These are phyloP conservation scores for Amphibolis antarctica DNA, from an alignment of 106 monocot species.

Conservation along the genomic window DNA sequence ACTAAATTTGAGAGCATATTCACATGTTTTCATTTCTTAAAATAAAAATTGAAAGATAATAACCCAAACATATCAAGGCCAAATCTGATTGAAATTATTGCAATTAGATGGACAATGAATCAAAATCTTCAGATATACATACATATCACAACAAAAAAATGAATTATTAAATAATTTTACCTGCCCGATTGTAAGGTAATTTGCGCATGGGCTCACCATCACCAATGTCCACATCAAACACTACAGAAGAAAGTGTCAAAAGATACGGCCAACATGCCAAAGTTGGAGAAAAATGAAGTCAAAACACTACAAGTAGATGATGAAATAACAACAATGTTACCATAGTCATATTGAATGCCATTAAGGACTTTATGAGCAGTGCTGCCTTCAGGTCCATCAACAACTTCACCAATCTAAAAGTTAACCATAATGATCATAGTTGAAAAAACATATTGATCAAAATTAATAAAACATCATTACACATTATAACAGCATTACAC, in stretches of 20 bases:
- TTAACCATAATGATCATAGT: neutral
- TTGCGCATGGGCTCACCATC: constrained; percentile 91
- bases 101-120: too few relatives aligned
- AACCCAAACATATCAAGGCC: too few relatives aligned
- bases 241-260: constrained; percentile 14
- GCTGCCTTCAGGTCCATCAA: constrained; percentile 77
- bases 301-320: neutral
- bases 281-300: neutral
- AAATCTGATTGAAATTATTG: too few relatives aligned
- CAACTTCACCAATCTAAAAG: constrained; percentile 91
- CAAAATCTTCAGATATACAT: too few relatives aligned
- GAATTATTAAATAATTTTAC: constrained; percentile 17
- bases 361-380: constrained; percentile 30
- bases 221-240: constrained; percentile 98
- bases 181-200: constrained; percentile 82
- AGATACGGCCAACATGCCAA: neutral
- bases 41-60: too few relatives aligned
- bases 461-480: neutral
- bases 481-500: neutral
- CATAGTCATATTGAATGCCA: constrained; percentile 83
- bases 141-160: neutral
- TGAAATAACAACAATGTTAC: constrained; percentile 19
- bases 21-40: too few relatives aligned
- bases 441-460: neutral
- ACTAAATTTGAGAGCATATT: too few relatives aligned